Evolutionary conservation across 306 rosid species (phyloP).

Genomic region (Cicer judaicum): DNA sequence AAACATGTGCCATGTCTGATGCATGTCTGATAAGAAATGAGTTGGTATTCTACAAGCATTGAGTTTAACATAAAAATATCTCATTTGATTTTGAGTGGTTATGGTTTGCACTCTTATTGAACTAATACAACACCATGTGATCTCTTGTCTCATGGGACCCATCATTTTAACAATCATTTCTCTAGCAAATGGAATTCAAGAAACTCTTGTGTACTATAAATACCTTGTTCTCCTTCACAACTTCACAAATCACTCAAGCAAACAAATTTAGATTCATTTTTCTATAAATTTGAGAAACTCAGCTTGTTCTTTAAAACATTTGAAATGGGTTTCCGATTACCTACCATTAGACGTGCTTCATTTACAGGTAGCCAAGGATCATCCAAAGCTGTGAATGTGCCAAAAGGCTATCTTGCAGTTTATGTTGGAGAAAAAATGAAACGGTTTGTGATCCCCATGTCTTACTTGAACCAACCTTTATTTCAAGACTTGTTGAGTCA

Average conservation of each 20-base stretch:
- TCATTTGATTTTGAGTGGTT: conserved; percentile 17
- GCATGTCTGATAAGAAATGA: not conserved
- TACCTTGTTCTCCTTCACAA: not conserved
- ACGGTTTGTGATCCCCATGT: conserved; percentile 49
- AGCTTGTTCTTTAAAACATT: not conserved
- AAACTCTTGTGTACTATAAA: conserved; percentile 1
- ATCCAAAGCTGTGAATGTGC: conserved; percentile 41
- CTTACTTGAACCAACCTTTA: conserved; percentile 51
- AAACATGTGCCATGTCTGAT: not conserved
- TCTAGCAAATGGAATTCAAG: not conserved
- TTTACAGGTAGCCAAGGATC: conserved; percentile 1
- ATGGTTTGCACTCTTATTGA: not conserved
- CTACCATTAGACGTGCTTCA: conserved; percentile 39
- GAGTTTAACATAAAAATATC: not conserved
- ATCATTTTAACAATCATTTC: conserved; percentile 1
- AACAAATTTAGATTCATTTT: not conserved
- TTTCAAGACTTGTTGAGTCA: conserved; percentile 50
- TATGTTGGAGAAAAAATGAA: conserved; percentile 63
- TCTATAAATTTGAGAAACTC: not conserved
- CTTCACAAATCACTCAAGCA: not conserved
- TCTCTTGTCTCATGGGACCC: conserved; percentile 22
- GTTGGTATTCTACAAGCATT: not conserved
- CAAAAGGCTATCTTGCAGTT: conserved; percentile 50
- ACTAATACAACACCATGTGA: conserved; percentile 40
- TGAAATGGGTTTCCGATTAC: conserved; percentile 44